These are phyloP conservation scores for Platanus orientalis DNA, from an alignment of 164 flowering plant genomes.

Conservation along the genomic window DNA sequence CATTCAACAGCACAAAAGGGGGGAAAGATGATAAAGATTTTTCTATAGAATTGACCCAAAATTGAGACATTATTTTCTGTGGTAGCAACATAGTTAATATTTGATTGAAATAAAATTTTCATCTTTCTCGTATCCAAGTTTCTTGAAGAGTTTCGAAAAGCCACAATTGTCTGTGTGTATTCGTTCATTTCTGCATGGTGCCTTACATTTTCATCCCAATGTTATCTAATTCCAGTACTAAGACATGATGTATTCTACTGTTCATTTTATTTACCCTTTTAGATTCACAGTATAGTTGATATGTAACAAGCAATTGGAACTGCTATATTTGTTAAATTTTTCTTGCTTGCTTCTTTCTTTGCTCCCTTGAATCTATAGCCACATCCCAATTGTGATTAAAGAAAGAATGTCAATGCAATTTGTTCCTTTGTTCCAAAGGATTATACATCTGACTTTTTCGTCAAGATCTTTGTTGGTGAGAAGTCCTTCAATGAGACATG, in stretches of 20 bases:
- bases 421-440: background rate
- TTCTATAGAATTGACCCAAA: too few relatives aligned
- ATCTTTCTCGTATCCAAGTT: background rate
- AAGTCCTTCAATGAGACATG: slow-evolving; percentile 35
- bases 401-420: too few relatives aligned
- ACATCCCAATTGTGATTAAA: background rate
- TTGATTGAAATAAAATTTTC: background rate
- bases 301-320: background rate
- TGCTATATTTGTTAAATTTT: background rate
- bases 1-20: too few relatives aligned
- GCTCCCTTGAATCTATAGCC: too few relatives aligned
- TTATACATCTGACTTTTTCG: background rate
- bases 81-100: too few relatives aligned
- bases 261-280: background rate
- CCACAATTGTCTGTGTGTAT: background rate
- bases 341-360: too few relatives aligned
- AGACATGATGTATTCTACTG: too few relatives aligned
- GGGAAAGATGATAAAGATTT: too few relatives aligned
- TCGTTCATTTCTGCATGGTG: too few relatives aligned
- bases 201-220: too few relatives aligned
- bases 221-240: too few relatives aligned
- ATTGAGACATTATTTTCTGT: too few relatives aligned
- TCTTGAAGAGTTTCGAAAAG: background rate
- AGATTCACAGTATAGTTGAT: background rate
- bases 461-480: slow-evolving; percentile 70